Conservation (phyloP, 2,329 filamentous ascomycete genomes). For the Arachnopeziza araneosa region DNA sequence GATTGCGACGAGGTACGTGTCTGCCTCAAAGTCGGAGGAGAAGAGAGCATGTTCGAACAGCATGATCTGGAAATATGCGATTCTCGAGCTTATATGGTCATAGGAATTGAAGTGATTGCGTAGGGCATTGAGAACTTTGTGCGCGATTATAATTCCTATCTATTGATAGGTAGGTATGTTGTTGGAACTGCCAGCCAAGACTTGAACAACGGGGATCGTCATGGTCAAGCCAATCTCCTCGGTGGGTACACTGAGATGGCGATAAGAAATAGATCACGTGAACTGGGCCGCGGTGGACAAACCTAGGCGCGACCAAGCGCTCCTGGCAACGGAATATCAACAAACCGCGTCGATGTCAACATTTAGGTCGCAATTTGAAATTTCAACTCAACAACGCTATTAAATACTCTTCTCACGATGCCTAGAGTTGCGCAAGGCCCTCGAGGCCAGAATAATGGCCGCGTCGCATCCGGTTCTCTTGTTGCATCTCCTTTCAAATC, state of each 20-base stretch:
- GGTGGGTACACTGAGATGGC: neutral
- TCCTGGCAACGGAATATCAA: neutral
- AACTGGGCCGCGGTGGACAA: neutral
- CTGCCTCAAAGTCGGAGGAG: constrained; percentile 15
- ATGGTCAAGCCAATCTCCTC: neutral
- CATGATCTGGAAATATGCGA: constrained; percentile 16
- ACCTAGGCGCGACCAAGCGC: neutral
- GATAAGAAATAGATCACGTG: neutral
- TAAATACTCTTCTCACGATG: constrained; percentile 34
- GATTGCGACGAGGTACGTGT: constrained; percentile 11
- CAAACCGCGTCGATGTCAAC: constrained; percentile 14
- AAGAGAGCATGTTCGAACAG: constrained; percentile 21
- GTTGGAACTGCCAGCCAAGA: too few relatives aligned
- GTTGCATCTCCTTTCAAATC: constrained; percentile 30
- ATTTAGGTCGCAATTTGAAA: constrained; percentile 3
- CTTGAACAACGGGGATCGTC: too few relatives aligned
- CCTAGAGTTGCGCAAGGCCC: constrained; percentile 48
- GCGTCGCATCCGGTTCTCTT: constrained; percentile 34
- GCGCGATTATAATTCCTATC: neutral
- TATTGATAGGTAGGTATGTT: neutral
- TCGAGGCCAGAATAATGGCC: constrained; percentile 33
- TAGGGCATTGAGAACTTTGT: neutral
- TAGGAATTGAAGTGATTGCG: neutral
- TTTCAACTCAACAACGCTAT: constrained; percentile 1
- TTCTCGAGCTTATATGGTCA: neutral